Evolutionary conservation across 371 early-diverging fungal species (phyloP), one percentile per base, ranked within the genome.

Genomic region (Lichtheimia ornata): DNA sequence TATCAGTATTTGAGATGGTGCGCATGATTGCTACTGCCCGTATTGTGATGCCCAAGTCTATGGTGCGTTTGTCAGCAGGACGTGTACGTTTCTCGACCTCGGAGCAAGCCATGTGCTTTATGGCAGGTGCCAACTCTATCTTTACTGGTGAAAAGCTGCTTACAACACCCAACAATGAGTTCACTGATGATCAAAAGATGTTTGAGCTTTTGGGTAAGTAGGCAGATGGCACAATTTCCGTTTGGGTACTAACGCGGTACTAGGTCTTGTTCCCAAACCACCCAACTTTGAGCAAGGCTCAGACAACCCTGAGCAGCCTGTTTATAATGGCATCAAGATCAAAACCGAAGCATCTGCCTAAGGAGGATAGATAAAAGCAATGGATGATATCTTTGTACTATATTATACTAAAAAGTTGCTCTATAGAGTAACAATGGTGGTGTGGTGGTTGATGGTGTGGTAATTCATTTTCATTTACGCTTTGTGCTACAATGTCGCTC

Each of bases 21-120:
- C 87, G 94, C 50, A 91, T 92, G 91, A 92, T 93, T 66, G 86
- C 91, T 7, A 93, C 94, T 3, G 91, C 92, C 12, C 87, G 92
- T 67, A 93, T 93, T 67, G 73, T 91, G 35, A 91, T 93, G 91
- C 94, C 94, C 53, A 78, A 81, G 67, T 83, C 91, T 20, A 93
- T 91, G 90, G 87, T 93, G n/a, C 85, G 91, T 69, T 77, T 93
- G n/a, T 90, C 90, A 9, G 93, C 93, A 50, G 93, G 93, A 49
- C 87, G 93, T 63, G 89, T 93, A 41, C 82, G 88, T 5, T 91
- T 93, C 81, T 79, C 84, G 6, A 78, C 84, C 20, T 76, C 90
- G 5, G 93, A 93, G 69, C 91, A 91, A 69, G 88, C 91, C 27
- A 66, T 66, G 66, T 92, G 92, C 75, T 93, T 93, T 74, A 86